These are phyloP conservation scores for Punica granatum DNA, from an alignment of 345 rosid genomes.

Conservation along the genomic window DNA sequence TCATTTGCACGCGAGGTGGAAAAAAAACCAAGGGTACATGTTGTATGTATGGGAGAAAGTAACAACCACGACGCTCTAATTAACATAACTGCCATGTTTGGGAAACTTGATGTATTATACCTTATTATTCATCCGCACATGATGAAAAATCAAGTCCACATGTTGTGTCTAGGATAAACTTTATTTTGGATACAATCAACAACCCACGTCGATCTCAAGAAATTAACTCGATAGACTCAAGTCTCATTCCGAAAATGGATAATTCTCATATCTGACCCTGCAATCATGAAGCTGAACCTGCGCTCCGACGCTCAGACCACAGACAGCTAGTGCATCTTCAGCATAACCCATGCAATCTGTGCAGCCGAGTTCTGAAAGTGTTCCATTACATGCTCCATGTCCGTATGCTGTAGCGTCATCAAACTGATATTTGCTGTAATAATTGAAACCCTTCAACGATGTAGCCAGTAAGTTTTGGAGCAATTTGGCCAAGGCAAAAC, in stretches of 20 bases:
- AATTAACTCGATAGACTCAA: too few relatives aligned
- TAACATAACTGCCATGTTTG: too few relatives aligned
- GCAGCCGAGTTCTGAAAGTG: background rate
- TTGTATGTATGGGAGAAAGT: too few relatives aligned
- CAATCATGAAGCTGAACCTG: background rate
- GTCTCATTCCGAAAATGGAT: background rate
- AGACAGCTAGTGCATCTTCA: background rate
- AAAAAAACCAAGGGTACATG: too few relatives aligned
- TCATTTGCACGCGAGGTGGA: too few relatives aligned
- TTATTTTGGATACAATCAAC: too few relatives aligned
- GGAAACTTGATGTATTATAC: too few relatives aligned
- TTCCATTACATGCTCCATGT: constrained; percentile 1
- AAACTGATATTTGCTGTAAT: background rate
- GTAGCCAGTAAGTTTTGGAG: background rate
- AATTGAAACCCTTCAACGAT: background rate
- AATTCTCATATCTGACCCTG: constrained; percentile 3
- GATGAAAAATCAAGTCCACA: too few relatives aligned
- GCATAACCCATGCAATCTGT: background rate
- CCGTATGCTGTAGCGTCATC: background rate
- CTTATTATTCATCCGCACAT: too few relatives aligned
- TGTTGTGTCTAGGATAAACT: too few relatives aligned
- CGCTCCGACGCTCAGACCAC: background rate
- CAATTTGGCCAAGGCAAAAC: background rate
- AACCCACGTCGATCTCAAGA: too few relatives aligned
- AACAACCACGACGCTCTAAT: too few relatives aligned